Evolutionary conservation across 2,329 filamentous ascomycete species (phyloP).

Genomic region (Trichoderma semiorbis): DNA sequence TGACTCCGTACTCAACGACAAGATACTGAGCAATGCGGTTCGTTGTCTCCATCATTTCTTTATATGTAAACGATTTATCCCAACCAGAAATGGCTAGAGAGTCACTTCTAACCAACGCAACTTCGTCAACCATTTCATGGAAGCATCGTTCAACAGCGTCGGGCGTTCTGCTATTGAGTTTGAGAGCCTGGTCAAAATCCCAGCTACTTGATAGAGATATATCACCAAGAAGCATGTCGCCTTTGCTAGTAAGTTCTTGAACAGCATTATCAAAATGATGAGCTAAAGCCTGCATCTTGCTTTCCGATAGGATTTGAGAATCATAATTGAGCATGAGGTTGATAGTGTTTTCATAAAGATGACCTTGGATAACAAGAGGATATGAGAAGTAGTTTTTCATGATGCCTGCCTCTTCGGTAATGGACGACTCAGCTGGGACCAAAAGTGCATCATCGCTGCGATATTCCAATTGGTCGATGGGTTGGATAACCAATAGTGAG

Average conservation of each 20-base stretch:
- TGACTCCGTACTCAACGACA: not conserved
- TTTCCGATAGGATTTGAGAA: not conserved
- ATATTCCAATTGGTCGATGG: slow-evolving; percentile 1
- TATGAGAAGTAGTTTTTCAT: slow-evolving; percentile 16
- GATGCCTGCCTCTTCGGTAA: not conserved
- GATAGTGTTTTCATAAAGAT: slow-evolving; percentile 3
- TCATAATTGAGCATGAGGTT: slow-evolving; percentile 5
- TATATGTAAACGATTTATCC: slow-evolving; percentile 10
- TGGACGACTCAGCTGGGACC: not conserved
- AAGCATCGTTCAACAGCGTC: slow-evolving; percentile 5
- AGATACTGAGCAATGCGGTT: slow-evolving; percentile 15
- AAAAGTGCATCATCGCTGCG: not conserved
- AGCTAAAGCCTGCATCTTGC: not conserved
- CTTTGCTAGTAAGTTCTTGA: not conserved
- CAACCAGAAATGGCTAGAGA: slow-evolving; percentile 1
- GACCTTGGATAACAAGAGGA: slow-evolving; percentile 8
- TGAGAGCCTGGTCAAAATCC: not conserved
- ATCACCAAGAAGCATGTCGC: not conserved
- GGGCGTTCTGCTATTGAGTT: not conserved
- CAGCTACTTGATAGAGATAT: not conserved
- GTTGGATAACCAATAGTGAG: slow-evolving; percentile 29
- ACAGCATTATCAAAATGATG: slow-evolving; percentile 8
- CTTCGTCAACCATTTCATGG: slow-evolving; percentile 8
- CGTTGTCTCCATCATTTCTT: not conserved
- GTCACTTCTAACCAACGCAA: not conserved